Evolutionary conservation across 352 stramenopile genomes (phyloP).

Genomic region (Pythium scleroteichum): DNA sequence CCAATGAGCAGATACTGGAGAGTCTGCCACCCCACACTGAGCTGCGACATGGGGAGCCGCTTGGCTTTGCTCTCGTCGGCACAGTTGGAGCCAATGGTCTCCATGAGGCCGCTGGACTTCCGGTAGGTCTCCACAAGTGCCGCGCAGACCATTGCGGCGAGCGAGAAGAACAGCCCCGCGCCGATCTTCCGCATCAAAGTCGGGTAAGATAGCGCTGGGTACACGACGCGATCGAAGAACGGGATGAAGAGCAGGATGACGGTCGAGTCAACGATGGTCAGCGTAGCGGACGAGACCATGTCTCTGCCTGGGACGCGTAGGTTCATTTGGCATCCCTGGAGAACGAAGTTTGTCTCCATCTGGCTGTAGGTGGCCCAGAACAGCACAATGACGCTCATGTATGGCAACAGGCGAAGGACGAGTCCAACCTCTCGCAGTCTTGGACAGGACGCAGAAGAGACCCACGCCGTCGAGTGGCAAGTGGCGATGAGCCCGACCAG

Average conservation of each 20-base stretch:
- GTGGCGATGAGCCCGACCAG: slow-evolving; percentile 61
- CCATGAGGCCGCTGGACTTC: slow-evolving; percentile 46
- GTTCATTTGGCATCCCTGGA: slow-evolving; percentile 73
- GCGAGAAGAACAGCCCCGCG: slow-evolving; percentile 72
- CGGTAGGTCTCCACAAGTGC: slow-evolving; percentile 69
- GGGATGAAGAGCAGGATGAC: slow-evolving; percentile 90
- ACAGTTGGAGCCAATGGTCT: slow-evolving; percentile 70
- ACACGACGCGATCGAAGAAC: slow-evolving; percentile 82
- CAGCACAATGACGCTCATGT: slow-evolving; percentile 79
- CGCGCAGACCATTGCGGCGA: slow-evolving; percentile 70
- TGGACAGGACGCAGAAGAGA: slow-evolving; percentile 28
- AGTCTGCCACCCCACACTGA: slow-evolving; percentile 90
- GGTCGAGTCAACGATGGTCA: slow-evolving; percentile 83
- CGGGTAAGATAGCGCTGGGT: slow-evolving; percentile 58
- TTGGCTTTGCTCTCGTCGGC: slow-evolving; percentile 38
- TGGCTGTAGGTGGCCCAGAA: slow-evolving; percentile 84
- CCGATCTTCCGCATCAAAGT: slow-evolving; percentile 87
- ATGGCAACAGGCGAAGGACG: slow-evolving; percentile 72
- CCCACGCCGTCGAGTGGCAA: slow-evolving; percentile 56
- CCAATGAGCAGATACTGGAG: slow-evolving; percentile 88
- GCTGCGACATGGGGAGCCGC: slow-evolving; percentile 63
- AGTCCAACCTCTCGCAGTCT: slow-evolving; percentile 62
- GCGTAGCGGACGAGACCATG: slow-evolving; percentile 81
- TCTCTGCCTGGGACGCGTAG: slow-evolving; percentile 32
- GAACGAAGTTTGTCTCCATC: slow-evolving; percentile 80